These are phyloP conservation scores for Caloboletus inedulis DNA, from an alignment of 1,284 basidiomycete species.

Conservation along the genomic window DNA sequence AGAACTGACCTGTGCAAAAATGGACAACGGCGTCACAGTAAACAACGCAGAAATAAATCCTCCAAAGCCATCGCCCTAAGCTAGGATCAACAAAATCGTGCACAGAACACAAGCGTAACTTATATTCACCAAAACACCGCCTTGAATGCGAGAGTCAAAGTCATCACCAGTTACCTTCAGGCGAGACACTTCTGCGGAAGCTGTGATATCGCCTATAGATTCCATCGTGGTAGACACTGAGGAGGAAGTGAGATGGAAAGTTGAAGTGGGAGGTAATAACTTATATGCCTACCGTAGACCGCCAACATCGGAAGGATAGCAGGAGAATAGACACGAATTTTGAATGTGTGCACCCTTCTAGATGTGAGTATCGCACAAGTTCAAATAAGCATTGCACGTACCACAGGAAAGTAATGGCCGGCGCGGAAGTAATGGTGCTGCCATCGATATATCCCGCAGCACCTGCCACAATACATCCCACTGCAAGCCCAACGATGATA, in stretches of 20 bases:
- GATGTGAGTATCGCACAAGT: background rate
- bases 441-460: conserved; percentile 71
- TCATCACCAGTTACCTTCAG: conserved; percentile 64
- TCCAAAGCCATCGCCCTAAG: conserved; percentile 67
- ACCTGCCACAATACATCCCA: conserved; percentile 78
- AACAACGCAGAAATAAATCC: conserved; percentile 75
- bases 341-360: conserved; percentile 73
- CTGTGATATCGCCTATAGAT: conserved; percentile 85
- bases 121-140: conserved; percentile 69
- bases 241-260: background rate
- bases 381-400: conserved; percentile 11
- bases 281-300: conserved; percentile 56
- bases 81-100: background rate
- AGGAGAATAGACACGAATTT: conserved; percentile 74
- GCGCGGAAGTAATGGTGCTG: conserved; percentile 59
- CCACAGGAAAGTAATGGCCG: conserved; percentile 79
- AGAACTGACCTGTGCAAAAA: conserved; percentile 64
- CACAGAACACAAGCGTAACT: background rate
- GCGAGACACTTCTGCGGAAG: conserved; percentile 77
- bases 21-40: conserved; percentile 77
- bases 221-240: conserved; percentile 75
- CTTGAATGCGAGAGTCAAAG: conserved; percentile 80
- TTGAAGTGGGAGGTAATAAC: background rate
- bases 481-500: conserved; percentile 69
- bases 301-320: conserved; percentile 83